Base-by-base conservation (phyloP, 768 basidiomycete species). In the Porphyrellus cyaneotinctus region DNA sequence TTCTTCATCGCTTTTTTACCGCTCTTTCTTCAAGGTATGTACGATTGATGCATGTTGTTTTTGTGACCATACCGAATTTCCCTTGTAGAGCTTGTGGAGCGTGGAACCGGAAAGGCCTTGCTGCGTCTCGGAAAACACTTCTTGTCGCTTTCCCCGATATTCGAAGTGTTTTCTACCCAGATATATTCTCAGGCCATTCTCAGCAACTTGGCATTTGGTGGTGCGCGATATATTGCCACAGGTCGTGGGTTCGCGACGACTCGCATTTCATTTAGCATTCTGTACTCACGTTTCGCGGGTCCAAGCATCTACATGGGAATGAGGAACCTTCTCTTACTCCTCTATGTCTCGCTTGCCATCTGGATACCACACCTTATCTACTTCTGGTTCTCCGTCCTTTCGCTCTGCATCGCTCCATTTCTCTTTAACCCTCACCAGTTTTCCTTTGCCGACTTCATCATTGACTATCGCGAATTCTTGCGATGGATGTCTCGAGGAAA, bases 381-480 rank as follows among this genome's bases (percentile, higher is more conserved):
- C 79, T 99, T 98, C 84, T 98, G 95, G 95, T 81, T 92, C 69
- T 95, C 97, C 15, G 92, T 97, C 52, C 70, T 95, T 53, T 94
- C 95, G 11, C 83, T 99, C 18, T 95, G 92, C 72, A 81, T 98
- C 61, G 93, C 97, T 32, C 97, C 97, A 0, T 99, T 98, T 84
- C 58, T 99, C 54, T 99, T 99, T 83, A 99, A 99, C 74, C 97
- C 97, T n/a, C 95, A 99, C 72, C 97, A 98, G 71, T 99, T 98
- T 81, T 91, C 92, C 11, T 91, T 87, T 69, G 74, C 91, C 62
- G 97, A 99, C 73, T 99, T 95, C 73, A 88, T 98, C 73, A 93
- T 98, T 68, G 97, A 99, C 72, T 98, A 98, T 70, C 87, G 97
- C 51, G 97, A 99, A 68, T 97, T 95, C 78, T 71, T 99, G 43